Evolutionary conservation across 352 stramenopile genomes (phyloP), one percentile per base, ranked within the genome.

Genomic region (Globisporangium splendens): DNA sequence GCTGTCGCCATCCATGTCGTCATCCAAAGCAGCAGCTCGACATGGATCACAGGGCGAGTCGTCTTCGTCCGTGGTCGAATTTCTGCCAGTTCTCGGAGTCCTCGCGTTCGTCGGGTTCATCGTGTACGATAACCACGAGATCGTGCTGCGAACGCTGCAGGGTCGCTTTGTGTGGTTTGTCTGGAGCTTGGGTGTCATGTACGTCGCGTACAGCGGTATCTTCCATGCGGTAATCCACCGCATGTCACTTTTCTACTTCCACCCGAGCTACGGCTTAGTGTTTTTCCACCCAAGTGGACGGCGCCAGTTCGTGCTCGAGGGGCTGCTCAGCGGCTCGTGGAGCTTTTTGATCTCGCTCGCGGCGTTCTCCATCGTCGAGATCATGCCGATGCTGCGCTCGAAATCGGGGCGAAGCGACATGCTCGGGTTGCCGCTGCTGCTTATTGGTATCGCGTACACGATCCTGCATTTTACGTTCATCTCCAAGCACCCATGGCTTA

Each of bases 281-380:
- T 76, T 90, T 18, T 68, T 87, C 54, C 79, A 90, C 50, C 80
- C 80, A 35, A 85, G 69, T 41, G 78, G 69, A 1, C 73, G 78
- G 6, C 78, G 79, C 18, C 80, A 90, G 61, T 90, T 90, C 33
- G 68, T 83, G 46, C 56, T 90, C 47, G 80, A 90, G 48, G 80
- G 80, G 0, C 46, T 90, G 14, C 33, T 86, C 15, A 75, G 83
- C 62, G 80, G 80, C 43, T 65, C 59, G 8, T 90, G 76, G 76
- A 88, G 80, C 67, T 84, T 90, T 50, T 70, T 66, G 46, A 56
- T 87, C 39, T 90, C 80, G 24, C 56, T 86, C 2, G 77, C 59
- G 22, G 64, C 66, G 35, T 79, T 88, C 65, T 69, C 55, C 28
- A 72, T 89, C 33, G 57, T 62, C 20, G 70, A 88, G 21, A 65